A percentile compares a stretch with the other conserved stretches of the same genome.
Conservation (phyloP, 2,329 filamentous ascomycete species). For the Xylariaceae sp. region DNA sequence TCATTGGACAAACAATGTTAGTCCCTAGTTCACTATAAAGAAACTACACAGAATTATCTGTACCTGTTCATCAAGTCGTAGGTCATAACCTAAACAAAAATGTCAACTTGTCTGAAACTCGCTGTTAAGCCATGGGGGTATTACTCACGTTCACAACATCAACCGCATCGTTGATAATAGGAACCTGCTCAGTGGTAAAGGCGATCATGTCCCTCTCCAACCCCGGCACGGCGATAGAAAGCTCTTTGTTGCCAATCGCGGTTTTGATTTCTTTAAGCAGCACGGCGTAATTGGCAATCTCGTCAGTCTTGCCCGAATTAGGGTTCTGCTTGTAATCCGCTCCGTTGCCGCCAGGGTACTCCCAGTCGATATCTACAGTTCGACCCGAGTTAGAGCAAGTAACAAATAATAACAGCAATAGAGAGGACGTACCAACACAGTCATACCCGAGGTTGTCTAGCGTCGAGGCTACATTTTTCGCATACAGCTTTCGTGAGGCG, state of each 20-base stretch:
- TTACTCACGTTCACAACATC: slow-evolving; percentile 63
- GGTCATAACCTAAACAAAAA: slow-evolving; percentile 41
- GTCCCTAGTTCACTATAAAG: not conserved
- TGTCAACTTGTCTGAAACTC: not conserved
- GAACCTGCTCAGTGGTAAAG: slow-evolving; percentile 60
- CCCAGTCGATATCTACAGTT: slow-evolving; percentile 63
- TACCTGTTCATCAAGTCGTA: slow-evolving; percentile 38
- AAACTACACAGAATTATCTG: not conserved
- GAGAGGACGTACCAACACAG: slow-evolving; percentile 57
- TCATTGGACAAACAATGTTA: slow-evolving; percentile 71
- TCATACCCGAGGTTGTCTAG: slow-evolving; percentile 65
- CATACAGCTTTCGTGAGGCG: slow-evolving; percentile 58
- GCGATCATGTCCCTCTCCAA: slow-evolving; percentile 68
- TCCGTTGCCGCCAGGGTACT: slow-evolving; percentile 65
- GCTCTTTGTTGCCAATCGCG: slow-evolving; percentile 61
- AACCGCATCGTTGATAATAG: slow-evolving; percentile 59
- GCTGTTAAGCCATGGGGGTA: no score
- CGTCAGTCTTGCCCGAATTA: slow-evolving; percentile 61
- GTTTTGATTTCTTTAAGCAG: slow-evolving; percentile 61
- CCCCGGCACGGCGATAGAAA: slow-evolving; percentile 71
- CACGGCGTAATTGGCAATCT: slow-evolving; percentile 65
- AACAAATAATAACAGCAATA: no score
- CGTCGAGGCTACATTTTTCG: slow-evolving; percentile 66
- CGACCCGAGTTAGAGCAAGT: not conserved
- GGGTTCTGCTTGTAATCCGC: slow-evolving; percentile 68